Base-by-base conservation (phyloP, 1,284 basidiomycete genomes). In the Neolentinus lepideus region DNA sequence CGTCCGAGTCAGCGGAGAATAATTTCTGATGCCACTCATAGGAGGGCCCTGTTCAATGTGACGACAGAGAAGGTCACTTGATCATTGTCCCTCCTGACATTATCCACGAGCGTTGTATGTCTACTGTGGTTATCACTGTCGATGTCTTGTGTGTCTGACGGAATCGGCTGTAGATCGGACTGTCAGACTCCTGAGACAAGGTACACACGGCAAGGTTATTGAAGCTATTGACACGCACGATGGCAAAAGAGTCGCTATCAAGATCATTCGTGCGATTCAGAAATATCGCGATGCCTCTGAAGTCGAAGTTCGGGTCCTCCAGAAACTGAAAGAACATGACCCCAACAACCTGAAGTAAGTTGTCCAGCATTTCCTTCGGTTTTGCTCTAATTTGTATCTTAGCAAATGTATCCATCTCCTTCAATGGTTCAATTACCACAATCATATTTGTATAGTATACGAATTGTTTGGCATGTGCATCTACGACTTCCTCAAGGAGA, bases 211-310 rank as follows among this genome's bases (percentile, higher is more conserved):
- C 62, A 99, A 99, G 72, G 97, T 99, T 26, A 95, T 99, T 55
- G 93, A 98, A 69, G 94, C 94, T 35, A 72, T 90, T 64, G 93
- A 98, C 73, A 83, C 84, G 35, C 80, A 88, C 61, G 87, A 81
- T 55, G 84, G 86, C 62, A 79, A 77, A 63, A 81, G 85, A 66
- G 96, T 99, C 24, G 97, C 97, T 45, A 94, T 99, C 78, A 99
- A 99, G 81, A 95, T 99, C 61, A 99, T 99, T 64, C 85, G 94
- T 52, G 92, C 92, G 31, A 93, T 98, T 50, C 94, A 92, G 57
- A 97, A 98, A 73, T 97, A 98, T 68, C 90, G 97, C 54, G 97
- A 99, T 71, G 97, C 97, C 9, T 96, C 94, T 71, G 97, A 95
- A 76, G 98, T 99, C 62, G 97, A 99, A 75, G 90, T 99, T 62